A percentile compares a stretch with the other conserved stretches of the same genome.
Conservation (phyloP, 495 filamentous ascomycete species). For the Penicillium argentinense region DNA sequence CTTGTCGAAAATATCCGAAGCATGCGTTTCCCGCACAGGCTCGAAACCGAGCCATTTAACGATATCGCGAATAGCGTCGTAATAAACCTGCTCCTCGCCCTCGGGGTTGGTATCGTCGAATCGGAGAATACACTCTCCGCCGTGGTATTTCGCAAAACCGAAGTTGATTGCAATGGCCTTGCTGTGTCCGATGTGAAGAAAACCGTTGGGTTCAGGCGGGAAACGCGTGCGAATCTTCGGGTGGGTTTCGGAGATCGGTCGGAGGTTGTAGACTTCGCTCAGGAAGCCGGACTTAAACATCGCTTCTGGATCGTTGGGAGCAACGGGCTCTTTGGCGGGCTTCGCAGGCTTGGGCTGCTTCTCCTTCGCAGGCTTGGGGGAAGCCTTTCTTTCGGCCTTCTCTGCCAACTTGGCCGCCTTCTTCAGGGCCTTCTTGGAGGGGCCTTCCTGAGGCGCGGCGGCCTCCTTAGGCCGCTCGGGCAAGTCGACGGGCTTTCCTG, state of each 20-base stretch:
- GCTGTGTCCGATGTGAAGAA: slow-evolving; percentile 84
- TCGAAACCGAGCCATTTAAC: slow-evolving; percentile 82
- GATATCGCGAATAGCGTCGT: slow-evolving; percentile 74
- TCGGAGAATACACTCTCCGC: slow-evolving; percentile 68
- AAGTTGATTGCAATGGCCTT: slow-evolving; percentile 99
- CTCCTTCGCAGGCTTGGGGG: slow-evolving; percentile 32
- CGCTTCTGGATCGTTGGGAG: slow-evolving; percentile 57
- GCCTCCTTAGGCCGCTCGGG: slow-evolving; percentile 32
- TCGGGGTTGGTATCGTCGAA: slow-evolving; percentile 88
- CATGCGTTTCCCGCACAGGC: slow-evolving; percentile 76
- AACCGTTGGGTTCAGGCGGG: slow-evolving; percentile 81
- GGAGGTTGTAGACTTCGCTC: slow-evolving; percentile 74
- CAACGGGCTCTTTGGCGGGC: slow-evolving; percentile 33
- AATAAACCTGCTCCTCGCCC: slow-evolving; percentile 77
- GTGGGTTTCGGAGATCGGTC: slow-evolving; percentile 58
- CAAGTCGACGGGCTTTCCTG: slow-evolving; percentile 29
- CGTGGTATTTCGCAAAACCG: slow-evolving; percentile 85
- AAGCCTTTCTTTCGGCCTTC: slow-evolving; percentile 61
- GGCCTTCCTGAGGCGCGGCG: slow-evolving; percentile 6
- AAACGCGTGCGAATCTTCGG: slow-evolving; percentile 67
- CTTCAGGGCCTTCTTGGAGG: slow-evolving; percentile 40
- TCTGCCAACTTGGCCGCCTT: slow-evolving; percentile 63
- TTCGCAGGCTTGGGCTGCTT: slow-evolving; percentile 35
- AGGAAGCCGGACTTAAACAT: slow-evolving; percentile 90
- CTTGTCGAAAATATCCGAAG: slow-evolving; percentile 77